Evolutionary conservation across 441 rosid genomes (phyloP), one percentile per base, ranked within the genome.

Genomic region (Euphorbia corollata): DNA sequence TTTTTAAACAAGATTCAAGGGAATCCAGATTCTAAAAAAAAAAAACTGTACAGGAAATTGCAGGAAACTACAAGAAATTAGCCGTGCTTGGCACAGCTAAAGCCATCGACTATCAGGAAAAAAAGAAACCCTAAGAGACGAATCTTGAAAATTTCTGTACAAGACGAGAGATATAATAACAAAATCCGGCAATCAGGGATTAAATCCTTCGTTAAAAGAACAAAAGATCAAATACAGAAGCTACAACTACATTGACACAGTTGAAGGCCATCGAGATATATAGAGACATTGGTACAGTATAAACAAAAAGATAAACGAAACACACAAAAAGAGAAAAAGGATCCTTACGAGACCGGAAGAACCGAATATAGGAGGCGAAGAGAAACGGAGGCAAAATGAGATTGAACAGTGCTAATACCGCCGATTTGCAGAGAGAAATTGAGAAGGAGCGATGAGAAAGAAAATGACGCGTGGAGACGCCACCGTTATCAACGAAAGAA

Each of bases 291-390:
- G 19, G 45, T 41, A 55, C 6, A 2, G 54, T 19, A 16, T 27
- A 20, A 16, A 2, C 56, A 50, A 30, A 41, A 6, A 23, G n/a
- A 32, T 6, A 59, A 20, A 54, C 60, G 1, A 51, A 1, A 27
- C 32, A 27, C 32, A 9, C 2, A 62, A 18, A 59, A 16, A 54
- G n/a, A 32, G 20, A 66, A 24, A 43, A n/a, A 32, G 32, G 72
- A 63, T 71, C 48, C 77, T 69, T 71, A 73, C 79, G 69, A 51
- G 67, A 70, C 32, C 12, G 73, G 62, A 68, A 69, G 75, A 77
- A 75, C 69, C 69, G 57, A 56, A 36, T 2, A 36, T 36, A 39
- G 19, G 48, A 23, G 47, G 69, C 1, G 34, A 47, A 59, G 62
- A 58, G 65, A 58, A 58, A 60, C 18, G 68, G 61, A 73, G 60